Conservation (phyloP, 2,329 filamentous ascomycete genomes). For the Paraphoma sp. region DNA sequence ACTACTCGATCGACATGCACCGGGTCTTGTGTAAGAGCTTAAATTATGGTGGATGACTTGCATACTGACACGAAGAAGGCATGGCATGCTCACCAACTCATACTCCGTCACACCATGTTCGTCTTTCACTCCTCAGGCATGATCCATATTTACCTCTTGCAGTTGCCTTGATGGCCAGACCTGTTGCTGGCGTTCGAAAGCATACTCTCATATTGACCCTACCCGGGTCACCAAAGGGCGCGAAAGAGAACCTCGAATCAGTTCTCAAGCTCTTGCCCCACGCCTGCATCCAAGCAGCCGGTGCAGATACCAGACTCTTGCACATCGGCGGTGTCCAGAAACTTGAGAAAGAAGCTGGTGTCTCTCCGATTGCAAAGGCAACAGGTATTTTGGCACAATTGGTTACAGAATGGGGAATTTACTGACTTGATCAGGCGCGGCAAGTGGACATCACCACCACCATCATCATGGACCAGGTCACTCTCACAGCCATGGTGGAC, state of each 20-base stretch:
- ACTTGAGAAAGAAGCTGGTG: slow-evolving; percentile 81
- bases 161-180: slow-evolving; percentile 97
- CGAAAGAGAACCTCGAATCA: slow-evolving; percentile 89
- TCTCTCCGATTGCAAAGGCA: slow-evolving; percentile 24
- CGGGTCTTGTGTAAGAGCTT: slow-evolving; percentile 74
- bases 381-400: slow-evolving; percentile 19
- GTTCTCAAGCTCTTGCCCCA: slow-evolving; percentile 91
- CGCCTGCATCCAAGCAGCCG: slow-evolving; percentile 88
- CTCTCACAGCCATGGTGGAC: slow-evolving; percentile 64
- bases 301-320: slow-evolving; percentile 77
- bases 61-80: slow-evolving; percentile 54
- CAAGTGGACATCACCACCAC: slow-evolving; percentile 46
- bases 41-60: neutral
- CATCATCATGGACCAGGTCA: slow-evolving; percentile 63
- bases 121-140: slow-evolving; percentile 43
- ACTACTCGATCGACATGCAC: slow-evolving; percentile 82
- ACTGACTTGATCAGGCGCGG: slow-evolving; percentile 18
- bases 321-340: slow-evolving; percentile 84
- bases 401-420: slow-evolving; percentile 1
- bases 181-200: slow-evolving; percentile 85
- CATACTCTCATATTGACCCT: slow-evolving; percentile 85
- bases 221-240: slow-evolving; percentile 93
- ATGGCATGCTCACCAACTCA: slow-evolving; percentile 90
- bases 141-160: slow-evolving; percentile 24
- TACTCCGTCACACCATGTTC: slow-evolving; percentile 87